Evolutionary conservation across 352 stramenopile genomes (phyloP), one percentile per base, ranked within the genome.

Genomic region (Plasmopara halstedii): DNA sequence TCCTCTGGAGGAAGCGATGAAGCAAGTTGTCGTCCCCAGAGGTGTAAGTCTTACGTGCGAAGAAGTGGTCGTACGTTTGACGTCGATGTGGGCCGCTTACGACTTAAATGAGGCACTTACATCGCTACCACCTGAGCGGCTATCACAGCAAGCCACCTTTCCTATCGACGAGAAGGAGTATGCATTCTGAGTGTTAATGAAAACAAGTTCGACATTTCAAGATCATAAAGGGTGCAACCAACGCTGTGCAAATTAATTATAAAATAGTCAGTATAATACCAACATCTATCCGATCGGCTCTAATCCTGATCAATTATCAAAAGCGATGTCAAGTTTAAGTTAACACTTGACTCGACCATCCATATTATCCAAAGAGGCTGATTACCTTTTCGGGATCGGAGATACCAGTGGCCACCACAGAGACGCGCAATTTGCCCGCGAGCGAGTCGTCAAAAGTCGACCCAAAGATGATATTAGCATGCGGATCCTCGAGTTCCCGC

Each of bases 401-500:
- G 53, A 95, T 94, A 47, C 82, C 81, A 25, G 84, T 94, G 34
- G 85, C 82, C 15, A 95, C 76, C 34, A 94, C 73, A 17, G 86
- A 95, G 27, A 94, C 80, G 46, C 82, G 82, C 43, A 93, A 52
- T 45, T 88, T 91, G 34, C 79, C 82, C 17, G 79, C 67, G 23
- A 93, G 64, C 15, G 74, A 84, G 44, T 88, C 72, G 42, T 93
- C 79, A 37, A 88, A 93, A 14, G 76, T 89, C 39, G 81, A 93
- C 8, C 81, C 81, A 44, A 93, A 93, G 52, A 93, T 93, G 56
- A 93, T 93, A 57, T 93, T 93, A 25, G 81, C 81, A 38, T 90
- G 74, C 3, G 76, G 72, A 39, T 96, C 82, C 22, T 94, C 81
- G 13, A 96, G 73, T 53, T 95, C 85, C 53, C 75, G 62, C 5